Evolutionary conservation across 306 rosid species (phyloP), one percentile per base, ranked within the genome.

Genomic region (Nissolia schottii): DNA sequence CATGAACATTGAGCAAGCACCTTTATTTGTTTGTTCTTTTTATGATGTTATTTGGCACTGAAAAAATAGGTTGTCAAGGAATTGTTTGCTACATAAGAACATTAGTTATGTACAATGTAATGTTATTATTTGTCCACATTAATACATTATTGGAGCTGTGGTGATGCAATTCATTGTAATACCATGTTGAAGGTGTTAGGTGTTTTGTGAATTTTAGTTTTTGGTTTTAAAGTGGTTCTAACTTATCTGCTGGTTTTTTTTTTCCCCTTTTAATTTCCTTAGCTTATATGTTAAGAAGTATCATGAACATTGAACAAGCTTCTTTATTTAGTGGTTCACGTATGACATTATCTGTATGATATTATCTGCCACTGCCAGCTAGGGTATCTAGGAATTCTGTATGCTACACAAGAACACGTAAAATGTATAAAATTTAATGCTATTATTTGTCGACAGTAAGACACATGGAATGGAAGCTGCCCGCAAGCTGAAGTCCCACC

Each of bases 381-480:
- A 11, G 1, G 3, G 37, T 2, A 24, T 5, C 2, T 7, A 3
- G 38, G 24, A 59, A 29, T 18, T 16, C 12, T n/a, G 20, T 66
- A 9, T 10, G 40, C 0, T 38, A 19, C 16, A 49, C 7, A 6
- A 46, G 23, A 51, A 1, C 18, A 16, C n/a, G n/a, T 61, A 13
- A 7, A 4, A 50, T 40, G n/a, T 27, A 1, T 22, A 3, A 5
- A 16, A 32, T 24, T 31, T 38, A 20, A 22, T 9, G 14, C 79
- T 75, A 16, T 75, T 2, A 18, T 41, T 27, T 15, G 3, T 1
- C 22, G 20, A 27, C 85, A 90, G 94, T 77, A 90, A 90, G 79
- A 90, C 96, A 68, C 81, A 82, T 4, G 96, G 96, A 65, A 79
- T 86, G 88, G 96, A 92, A 86, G 92, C 96, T 46, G 94, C 88